A percentile compares a stretch with the other conserved stretches of the same genome.
phyloP scores from a whole-genome alignment of 169 alveolate genomes.

The Plasmodium falciparum region DNA sequence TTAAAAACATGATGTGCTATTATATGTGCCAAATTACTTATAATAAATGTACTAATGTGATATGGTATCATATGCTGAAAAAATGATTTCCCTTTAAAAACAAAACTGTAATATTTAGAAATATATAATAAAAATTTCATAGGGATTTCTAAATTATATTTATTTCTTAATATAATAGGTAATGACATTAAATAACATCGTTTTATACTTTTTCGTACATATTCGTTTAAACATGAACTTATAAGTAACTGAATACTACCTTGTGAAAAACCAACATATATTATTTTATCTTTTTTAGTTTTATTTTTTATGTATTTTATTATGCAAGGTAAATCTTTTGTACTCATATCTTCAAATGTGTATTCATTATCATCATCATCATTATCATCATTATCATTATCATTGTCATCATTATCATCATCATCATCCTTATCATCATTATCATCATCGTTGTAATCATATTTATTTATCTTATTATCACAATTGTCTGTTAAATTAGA shows the following conservation, averaged over 20 bases:
- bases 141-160: neutral
- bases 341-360: slow-evolving; percentile 71
- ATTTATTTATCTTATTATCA: neutral
- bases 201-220: slow-evolving; percentile 29
- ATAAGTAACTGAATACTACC: slow-evolving; percentile 41
- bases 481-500: neutral
- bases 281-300: slow-evolving; percentile 58
- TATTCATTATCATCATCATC: neutral
- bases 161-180: slow-evolving; percentile 21
- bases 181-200: slow-evolving; percentile 31
- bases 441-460: neutral
- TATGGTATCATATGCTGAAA: slow-evolving; percentile 8
- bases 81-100: neutral
- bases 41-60: neutral
- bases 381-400: neutral
- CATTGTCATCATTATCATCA: neutral
- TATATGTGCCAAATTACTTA: slow-evolving; percentile 10
- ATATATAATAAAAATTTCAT: neutral
- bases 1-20: slow-evolving; percentile 13
- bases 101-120: neutral
- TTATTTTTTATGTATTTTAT: slow-evolving; percentile 33
- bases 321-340: slow-evolving; percentile 40
- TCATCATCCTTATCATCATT: neutral
- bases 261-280: slow-evolving; percentile 56
- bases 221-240: slow-evolving; percentile 21